phyloP scores from a whole-genome alignment of 352 stramenopile genomes.

The Thalassiosira exigua region DNA sequence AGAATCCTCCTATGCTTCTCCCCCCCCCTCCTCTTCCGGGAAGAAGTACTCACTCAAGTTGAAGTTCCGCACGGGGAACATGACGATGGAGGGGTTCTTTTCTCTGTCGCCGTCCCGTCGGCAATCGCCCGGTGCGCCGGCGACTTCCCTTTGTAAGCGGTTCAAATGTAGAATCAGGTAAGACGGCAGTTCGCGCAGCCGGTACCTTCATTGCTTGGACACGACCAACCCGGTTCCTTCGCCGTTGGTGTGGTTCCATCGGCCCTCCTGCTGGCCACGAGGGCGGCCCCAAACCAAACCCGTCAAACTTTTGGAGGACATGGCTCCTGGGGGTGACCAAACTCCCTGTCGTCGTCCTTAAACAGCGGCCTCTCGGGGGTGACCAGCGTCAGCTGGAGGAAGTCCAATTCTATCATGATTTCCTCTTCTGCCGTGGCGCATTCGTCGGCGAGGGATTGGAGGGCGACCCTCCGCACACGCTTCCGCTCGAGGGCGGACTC shows the following conservation, averaged over 20 bases:
- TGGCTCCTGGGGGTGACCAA: constrained; percentile 98
- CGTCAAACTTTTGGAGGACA: constrained; percentile 98
- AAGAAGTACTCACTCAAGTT: constrained; percentile 89
- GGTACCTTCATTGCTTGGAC: constrained; percentile 90
- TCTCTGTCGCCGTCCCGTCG: too few relatives aligned
- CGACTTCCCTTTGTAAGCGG: constrained; percentile 97
- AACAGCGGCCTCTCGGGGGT: constrained; percentile 98
- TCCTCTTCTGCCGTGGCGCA: constrained; percentile 64
- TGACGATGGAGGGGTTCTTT: constrained; percentile 99
- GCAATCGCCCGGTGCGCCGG: too few relatives aligned
- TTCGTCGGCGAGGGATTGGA: constrained; percentile 35
- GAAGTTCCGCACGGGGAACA: constrained; percentile 98
- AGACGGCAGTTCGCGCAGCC: constrained; percentile 90
- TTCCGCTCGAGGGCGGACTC: constrained; percentile 61
- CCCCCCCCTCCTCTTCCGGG: constrained; percentile 49
- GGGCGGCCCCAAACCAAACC: constrained; percentile 83
- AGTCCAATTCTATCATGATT: constrained; percentile 67
- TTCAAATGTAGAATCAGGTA: constrained; percentile 98
- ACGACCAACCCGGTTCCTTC: constrained; percentile 60
- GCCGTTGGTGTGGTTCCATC: too few relatives aligned
- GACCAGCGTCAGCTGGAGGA: constrained; percentile 95
- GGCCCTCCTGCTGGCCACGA: too few relatives aligned
- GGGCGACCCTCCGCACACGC: constrained; percentile 37
- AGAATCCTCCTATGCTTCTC: too few relatives aligned
- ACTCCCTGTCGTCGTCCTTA: constrained; percentile 94